Evolutionary conservation across 2,329 filamentous ascomycete genomes (phyloP), one percentile per base, ranked within the genome.

Genomic region (Bertia moriformis): DNA sequence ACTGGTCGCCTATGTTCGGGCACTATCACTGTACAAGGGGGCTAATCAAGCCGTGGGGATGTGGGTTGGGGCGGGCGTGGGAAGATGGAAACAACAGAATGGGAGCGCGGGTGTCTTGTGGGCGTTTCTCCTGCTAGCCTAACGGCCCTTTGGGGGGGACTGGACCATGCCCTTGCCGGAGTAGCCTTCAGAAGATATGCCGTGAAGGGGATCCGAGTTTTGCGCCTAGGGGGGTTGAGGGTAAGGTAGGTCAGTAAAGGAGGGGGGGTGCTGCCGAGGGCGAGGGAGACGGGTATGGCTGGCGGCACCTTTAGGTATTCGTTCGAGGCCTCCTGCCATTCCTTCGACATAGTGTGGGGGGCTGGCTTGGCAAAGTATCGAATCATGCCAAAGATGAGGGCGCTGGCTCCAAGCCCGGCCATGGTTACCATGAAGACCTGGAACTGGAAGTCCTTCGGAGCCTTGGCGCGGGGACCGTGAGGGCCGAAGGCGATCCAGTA

Each of bases 401-500:
- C 62, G 48, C 79, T 80, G 52, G 68, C 71, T 45, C 63, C 67
- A 48, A 93, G 54, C 54, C 84, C 82, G 52, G 79, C 60, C 44
- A 68, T 56, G 42, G 84, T 80, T 63, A 87, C 83, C 57, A 77
- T 66, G 55, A 83, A 71, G 51, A 96, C 70, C 60, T 79, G 88
- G 63, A 75, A 73, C 62, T 71, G 72, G 72, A 95, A 89, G 54
- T 85, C 89, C 48, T 91, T 83, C 45, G 89, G 85, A 49, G 82
- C 62, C 46, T 71, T 67, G 50, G 89, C 79, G 53, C 91, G 89
- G 52, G 91, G 91, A 42, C 91, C 91, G 65, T 98, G 91, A 56
- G 88, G 80, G 49, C 91, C 91, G 59, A 98, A 98, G 49, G 91
- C 88, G 57, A 98, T 94, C 81, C 84, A 98, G 78, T 96, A 98